Evolutionary conservation across 768 basidiomycete genomes (phyloP).

Genomic region (Pisolithus marmoratus): DNA sequence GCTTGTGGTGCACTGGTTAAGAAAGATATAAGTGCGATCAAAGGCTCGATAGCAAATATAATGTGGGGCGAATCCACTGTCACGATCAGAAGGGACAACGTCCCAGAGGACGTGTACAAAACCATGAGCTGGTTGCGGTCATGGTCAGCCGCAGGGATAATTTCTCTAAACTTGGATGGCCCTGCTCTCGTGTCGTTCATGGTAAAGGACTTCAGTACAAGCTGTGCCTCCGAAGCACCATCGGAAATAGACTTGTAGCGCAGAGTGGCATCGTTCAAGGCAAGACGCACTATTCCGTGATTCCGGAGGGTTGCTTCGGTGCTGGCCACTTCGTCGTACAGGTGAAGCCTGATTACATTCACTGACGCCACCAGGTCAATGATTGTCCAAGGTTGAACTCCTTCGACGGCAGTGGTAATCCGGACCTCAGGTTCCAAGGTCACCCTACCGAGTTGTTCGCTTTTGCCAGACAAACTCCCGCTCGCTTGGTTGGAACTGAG

Average conservation of each 20-base stretch:
- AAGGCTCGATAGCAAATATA: conserved; percentile 87
- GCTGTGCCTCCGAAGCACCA: conserved; percentile 80
- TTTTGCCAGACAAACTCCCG: background rate
- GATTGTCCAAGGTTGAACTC: conserved; percentile 47
- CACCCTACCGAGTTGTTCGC: conserved; percentile 6
- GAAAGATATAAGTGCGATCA: conserved; percentile 85
- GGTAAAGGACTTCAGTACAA: conserved; percentile 86
- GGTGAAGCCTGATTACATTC: conserved; percentile 70
- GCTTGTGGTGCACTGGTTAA: conserved; percentile 54
- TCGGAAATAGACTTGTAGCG: conserved; percentile 79
- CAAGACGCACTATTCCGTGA: conserved; percentile 81
- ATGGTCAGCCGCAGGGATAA: conserved; percentile 88
- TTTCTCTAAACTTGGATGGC: conserved; percentile 82
- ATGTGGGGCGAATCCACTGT: conserved; percentile 91
- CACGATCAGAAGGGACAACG: conserved; percentile 67
- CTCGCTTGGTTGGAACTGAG: conserved; percentile 5
- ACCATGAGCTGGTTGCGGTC: conserved; percentile 91
- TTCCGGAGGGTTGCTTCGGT: conserved; percentile 55
- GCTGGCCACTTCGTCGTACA: conserved; percentile 70
- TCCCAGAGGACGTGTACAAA: conserved; percentile 73
- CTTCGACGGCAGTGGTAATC: conserved; percentile 15
- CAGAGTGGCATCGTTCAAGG: conserved; percentile 72
- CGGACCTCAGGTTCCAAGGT: conserved; percentile 54
- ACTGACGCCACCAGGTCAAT: conserved; percentile 73
- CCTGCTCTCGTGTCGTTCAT: conserved; percentile 86